Evolutionary conservation across 2,329 filamentous ascomycete genomes (phyloP), one percentile per base, ranked within the genome.

Genomic region (Teratosphaeria viscida): DNA sequence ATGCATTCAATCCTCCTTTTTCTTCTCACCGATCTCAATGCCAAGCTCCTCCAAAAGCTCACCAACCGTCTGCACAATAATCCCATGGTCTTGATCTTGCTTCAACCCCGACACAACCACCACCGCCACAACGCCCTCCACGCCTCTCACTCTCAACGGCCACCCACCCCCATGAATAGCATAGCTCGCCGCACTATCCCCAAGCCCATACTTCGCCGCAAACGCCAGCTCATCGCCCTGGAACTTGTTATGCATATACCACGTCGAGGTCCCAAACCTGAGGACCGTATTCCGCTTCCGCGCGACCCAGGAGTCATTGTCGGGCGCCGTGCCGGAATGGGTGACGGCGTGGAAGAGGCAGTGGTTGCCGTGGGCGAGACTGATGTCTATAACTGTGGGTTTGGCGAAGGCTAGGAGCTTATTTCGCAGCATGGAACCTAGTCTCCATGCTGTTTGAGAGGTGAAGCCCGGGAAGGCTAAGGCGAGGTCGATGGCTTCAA

Each of bases 111-210:
- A 88, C 1, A 92, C 86, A 19, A 91, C 84, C 27, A 91, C 84
- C 0, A 90, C 85, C 0, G 83, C 89, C 8, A 91, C 85, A 2
- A 90, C 75, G 0, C 88, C 89, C 74, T 92, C 88, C 1, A 92
- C 87, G 0, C 87, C 87, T 57, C 76, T 76, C 6, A 92, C 88
- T 7, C 84, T 79, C 35, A 92, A 81, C 0, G 89, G 89, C 63
- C 89, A 84, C 0, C 80, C 89, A 26, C 89, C 89, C 0, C 89
- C 89, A 72, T 92, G 88, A 62, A 91, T 88, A 0, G 88, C 88
- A 76, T 88, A 92, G 35, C 82, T 39, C 27, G 19, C 39, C 26
- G 37, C 56, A 27, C 26, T 32, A 59, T 73, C 73, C 5, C 81
- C 79, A 68, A 92, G 75, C 37, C 80, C 84, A 68, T 82, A 88